phyloP scores from a whole-genome alignment of 768 basidiomycete genomes.

The Phylloporus sp. region DNA sequence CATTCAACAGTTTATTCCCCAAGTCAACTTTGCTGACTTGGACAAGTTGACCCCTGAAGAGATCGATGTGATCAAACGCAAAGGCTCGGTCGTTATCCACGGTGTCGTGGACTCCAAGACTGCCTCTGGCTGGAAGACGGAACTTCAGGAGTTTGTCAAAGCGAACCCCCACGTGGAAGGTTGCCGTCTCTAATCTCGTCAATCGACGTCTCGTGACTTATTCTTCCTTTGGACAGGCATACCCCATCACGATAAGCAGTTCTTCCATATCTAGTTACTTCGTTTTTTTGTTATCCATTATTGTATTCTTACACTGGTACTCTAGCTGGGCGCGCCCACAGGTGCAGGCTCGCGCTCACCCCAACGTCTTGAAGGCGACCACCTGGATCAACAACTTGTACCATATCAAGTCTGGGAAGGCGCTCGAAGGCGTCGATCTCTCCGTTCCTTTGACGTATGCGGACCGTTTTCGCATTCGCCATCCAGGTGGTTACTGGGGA shows the following conservation, averaged over 20 bases:
- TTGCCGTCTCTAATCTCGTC: constrained; percentile 11
- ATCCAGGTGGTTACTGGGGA: constrained; percentile 56
- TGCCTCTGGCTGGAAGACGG: constrained; percentile 54
- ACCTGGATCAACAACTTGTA: constrained; percentile 66
- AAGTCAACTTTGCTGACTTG: constrained; percentile 54
- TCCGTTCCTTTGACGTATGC: constrained; percentile 62
- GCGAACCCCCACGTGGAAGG: constrained; percentile 55
- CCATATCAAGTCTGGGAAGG: constrained; percentile 35
- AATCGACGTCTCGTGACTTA: not conserved
- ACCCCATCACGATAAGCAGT: constrained; percentile 59
- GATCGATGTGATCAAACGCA: constrained; percentile 45
- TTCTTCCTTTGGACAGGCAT: constrained; percentile 33
- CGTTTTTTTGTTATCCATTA: constrained; percentile 15
- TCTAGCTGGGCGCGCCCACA: constrained; percentile 48
- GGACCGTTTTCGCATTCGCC: constrained; percentile 69
- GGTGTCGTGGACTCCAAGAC: constrained; percentile 54
- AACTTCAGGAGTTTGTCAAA: constrained; percentile 51
- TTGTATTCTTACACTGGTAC: not conserved
- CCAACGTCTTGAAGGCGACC: constrained; percentile 53
- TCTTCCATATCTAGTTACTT: constrained; percentile 70
- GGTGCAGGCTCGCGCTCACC: constrained; percentile 65
- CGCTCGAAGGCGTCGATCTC: constrained; percentile 52
- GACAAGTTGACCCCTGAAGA: constrained; percentile 41
- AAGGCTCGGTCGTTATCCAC: constrained; percentile 57
- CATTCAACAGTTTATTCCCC: constrained; percentile 49